Conservation (phyloP, 2,329 filamentous ascomycete genomes). For the Aureobasidium leucospermi region DNA sequence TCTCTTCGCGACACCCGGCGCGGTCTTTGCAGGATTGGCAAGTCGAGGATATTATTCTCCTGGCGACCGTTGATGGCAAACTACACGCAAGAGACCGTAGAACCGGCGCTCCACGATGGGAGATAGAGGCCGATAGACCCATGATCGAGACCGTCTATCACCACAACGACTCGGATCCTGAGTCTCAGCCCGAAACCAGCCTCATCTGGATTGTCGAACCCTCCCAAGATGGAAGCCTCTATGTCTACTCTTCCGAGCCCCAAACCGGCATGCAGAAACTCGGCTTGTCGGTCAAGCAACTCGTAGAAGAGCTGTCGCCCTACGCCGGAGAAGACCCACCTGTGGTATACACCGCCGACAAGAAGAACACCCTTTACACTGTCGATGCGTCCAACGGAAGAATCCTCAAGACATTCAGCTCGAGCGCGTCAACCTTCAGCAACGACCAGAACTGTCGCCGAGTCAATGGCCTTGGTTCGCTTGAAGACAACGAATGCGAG, state of each 20-base stretch:
- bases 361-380: slow-evolving; percentile 82
- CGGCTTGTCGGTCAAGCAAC: slow-evolving; percentile 70
- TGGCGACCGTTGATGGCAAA: slow-evolving; percentile 99
- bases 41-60: slow-evolving; percentile 98
- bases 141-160: slow-evolving; percentile 88
- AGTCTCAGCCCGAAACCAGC: slow-evolving; percentile 58
- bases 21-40: slow-evolving; percentile 98
- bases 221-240: slow-evolving; percentile 76
- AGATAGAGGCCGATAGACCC: slow-evolving; percentile 72
- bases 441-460: slow-evolving; percentile 68
- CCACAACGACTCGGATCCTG: slow-evolving; percentile 56
- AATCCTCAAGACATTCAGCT: slow-evolving; percentile 77
- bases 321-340: slow-evolving; percentile 68
- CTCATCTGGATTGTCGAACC: slow-evolving; percentile 96
- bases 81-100: slow-evolving; percentile 85
- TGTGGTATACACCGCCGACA: slow-evolving; percentile 84
- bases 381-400: slow-evolving; percentile 80
- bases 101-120: slow-evolving; percentile 79
- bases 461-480: slow-evolving; percentile 52
- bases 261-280: slow-evolving; percentile 56
- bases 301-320: slow-evolving; percentile 77
- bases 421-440: slow-evolving; percentile 57
- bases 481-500: slow-evolving; percentile 63
- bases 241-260: slow-evolving; percentile 69
- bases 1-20: slow-evolving; percentile 80